These are phyloP conservation scores for Metarhizium anisopliae DNA, from an alignment of 2,329 filamentous ascomycete species.

Conservation along the genomic window DNA sequence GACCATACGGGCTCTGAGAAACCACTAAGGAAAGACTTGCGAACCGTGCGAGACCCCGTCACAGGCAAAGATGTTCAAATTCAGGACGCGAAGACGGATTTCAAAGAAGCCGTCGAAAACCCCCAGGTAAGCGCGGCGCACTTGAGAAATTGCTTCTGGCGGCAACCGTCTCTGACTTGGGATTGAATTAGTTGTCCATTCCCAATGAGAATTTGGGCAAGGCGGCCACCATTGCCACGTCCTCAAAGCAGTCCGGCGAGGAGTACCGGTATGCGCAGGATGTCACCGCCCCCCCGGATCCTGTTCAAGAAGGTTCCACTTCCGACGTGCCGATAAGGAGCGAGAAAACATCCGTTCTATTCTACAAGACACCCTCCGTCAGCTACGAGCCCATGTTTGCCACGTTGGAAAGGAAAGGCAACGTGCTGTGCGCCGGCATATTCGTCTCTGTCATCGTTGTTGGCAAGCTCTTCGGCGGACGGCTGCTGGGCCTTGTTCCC, in stretches of 20 bases:
- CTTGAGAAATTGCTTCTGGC: neutral
- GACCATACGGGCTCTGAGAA: conserved; percentile 33
- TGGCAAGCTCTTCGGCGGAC: conserved; percentile 71
- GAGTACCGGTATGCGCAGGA: conserved; percentile 85
- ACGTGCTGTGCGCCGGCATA: conserved; percentile 59
- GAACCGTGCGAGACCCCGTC: conserved; percentile 75
- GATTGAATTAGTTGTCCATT: conserved; percentile 54
- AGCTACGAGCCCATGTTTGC: conserved; percentile 85
- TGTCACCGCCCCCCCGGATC: conserved; percentile 82
- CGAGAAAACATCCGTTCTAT: conserved; percentile 92
- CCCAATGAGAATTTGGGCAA: conserved; percentile 85
- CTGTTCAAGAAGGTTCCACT: conserved; percentile 70
- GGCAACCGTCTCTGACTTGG: neutral
- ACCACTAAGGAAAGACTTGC: conserved; percentile 42
- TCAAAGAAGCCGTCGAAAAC: conserved; percentile 61
- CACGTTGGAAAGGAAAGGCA: conserved; percentile 65
- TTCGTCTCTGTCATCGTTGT: conserved; percentile 66
- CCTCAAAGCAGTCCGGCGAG: conserved; percentile 59
- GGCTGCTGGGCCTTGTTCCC: conserved; percentile 66
- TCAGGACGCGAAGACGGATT: conserved; percentile 64
- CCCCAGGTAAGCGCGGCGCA: conserved; percentile 44
- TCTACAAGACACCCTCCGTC: conserved; percentile 86
- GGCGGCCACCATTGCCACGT: conserved; percentile 62
- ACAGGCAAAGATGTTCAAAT: conserved; percentile 82
- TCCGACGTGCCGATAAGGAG: conserved; percentile 93